These are phyloP conservation scores for Kluyveromyces wickerhamii DNA, from an alignment of 805 yeast genomes.

Conservation along the genomic window DNA sequence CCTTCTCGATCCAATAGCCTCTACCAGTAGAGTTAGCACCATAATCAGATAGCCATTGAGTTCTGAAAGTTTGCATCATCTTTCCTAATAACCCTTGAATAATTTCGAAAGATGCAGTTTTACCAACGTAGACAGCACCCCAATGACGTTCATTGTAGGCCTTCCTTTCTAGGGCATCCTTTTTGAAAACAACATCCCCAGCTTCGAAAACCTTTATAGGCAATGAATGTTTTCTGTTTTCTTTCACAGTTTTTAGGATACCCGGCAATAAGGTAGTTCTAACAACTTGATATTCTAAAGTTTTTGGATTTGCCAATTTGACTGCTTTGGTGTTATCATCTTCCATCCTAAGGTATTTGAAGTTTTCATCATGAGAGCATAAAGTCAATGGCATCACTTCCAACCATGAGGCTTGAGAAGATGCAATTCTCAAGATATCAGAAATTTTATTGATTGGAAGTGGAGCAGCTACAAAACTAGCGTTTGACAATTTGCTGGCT, in stretches of 20 bases:
- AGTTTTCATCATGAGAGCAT: conserved; percentile 96
- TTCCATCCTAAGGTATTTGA: conserved; percentile 64
- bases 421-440: conserved; percentile 83
- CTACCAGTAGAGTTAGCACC: conserved; percentile 43
- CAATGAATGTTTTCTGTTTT: conserved; percentile 89
- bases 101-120: conserved; percentile 87
- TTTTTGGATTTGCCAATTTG: conserved; percentile 91
- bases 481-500: conserved; percentile 67
- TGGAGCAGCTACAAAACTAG: conserved; percentile 75
- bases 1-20: conserved; percentile 84
- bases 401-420: conserved; percentile 91
- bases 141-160: conserved; percentile 91
- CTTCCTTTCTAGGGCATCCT: conserved; percentile 71
- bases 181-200: conserved; percentile 90
- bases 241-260: conserved; percentile 86
- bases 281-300: conserved; percentile 94
- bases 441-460: conserved; percentile 85
- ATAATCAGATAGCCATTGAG: conserved; percentile 62
- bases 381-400: conserved; percentile 94
- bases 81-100: conserved; percentile 94
- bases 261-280: conserved; percentile 95
- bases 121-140: conserved; percentile 92
- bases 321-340: conserved; percentile 81
- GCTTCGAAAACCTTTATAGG: conserved; percentile 94
- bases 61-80: conserved; percentile 91